Percentiles rank a stretch among this genome's conserved stretches.
phyloP scores from a whole-genome alignment of 208 protist genomes.

The Blastocrithidia nonstop region DNA sequence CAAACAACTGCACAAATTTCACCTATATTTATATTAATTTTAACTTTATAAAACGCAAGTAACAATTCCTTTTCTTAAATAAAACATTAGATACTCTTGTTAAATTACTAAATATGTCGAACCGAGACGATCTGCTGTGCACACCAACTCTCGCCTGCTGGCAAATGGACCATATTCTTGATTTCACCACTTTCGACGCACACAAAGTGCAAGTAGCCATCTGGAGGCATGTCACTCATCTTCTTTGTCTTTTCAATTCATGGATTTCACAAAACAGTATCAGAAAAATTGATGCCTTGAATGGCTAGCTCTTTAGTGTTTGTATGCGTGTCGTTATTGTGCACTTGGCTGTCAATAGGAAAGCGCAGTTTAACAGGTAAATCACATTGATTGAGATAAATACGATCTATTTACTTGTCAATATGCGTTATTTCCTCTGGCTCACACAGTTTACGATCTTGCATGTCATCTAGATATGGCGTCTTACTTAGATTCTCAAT shows the following conservation, averaged over 20 bases:
- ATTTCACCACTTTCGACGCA: constrained; percentile 80
- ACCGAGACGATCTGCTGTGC: not conserved
- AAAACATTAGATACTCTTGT: too few relatives aligned
- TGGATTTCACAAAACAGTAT: constrained; percentile 83
- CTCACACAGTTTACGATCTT: constrained; percentile 15
- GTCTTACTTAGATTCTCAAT: constrained; percentile 56
- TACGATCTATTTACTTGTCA: constrained; percentile 55
- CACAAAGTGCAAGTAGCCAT: constrained; percentile 70
- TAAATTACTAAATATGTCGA: too few relatives aligned
- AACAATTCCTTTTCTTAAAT: too few relatives aligned
- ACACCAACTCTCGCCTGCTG: not conserved
- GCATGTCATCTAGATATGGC: constrained; percentile 50
- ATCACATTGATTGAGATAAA: constrained; percentile 39
- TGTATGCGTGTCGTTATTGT: constrained; percentile 9
- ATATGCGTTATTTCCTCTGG: constrained; percentile 16
- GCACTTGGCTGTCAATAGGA: too few relatives aligned
- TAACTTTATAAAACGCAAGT: too few relatives aligned
- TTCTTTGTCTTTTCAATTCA: constrained; percentile 46
- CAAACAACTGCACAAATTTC: too few relatives aligned
- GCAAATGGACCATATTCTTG: not conserved
- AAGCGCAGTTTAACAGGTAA: constrained; percentile 31
- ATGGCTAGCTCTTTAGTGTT: constrained; percentile 15
- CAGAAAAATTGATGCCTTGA: constrained; percentile 27
- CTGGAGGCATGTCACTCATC: constrained; percentile 54
- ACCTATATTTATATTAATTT: too few relatives aligned